A percentile compares a stretch with the other conserved stretches of the same genome.
Conservation (phyloP, 768 basidiomycete species). For the Kwoniella sp. region DNA sequence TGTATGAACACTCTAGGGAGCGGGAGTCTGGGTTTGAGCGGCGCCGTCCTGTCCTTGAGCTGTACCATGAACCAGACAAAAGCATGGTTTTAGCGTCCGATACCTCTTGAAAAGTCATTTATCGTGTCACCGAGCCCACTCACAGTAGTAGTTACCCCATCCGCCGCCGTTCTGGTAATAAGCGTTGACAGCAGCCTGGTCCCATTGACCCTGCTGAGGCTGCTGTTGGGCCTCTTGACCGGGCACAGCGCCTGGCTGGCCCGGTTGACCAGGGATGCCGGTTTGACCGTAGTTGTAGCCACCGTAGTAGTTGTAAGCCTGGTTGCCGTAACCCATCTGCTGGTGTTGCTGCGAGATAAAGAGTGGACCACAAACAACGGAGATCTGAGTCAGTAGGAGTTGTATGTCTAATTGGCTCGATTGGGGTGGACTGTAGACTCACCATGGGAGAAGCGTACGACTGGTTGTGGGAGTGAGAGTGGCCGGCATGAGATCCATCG, state of each 20-base stretch:
- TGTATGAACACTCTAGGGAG: slow-evolving; percentile 1
- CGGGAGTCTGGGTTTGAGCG: slow-evolving; percentile 20
- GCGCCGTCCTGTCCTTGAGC: slow-evolving; percentile 28
- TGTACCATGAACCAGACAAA: slow-evolving; percentile 2
- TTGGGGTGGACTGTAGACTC: slow-evolving; percentile 47
- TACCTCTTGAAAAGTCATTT: too few species aligned
- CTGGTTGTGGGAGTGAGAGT: slow-evolving; percentile 54
- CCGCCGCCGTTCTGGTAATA: slow-evolving; percentile 39
- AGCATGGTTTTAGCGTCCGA: too few species aligned
- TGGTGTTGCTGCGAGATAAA: slow-evolving; percentile 11
- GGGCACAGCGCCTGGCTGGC: slow-evolving; percentile 22
- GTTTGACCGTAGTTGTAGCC: slow-evolving; percentile 44
- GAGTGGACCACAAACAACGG: neutral
- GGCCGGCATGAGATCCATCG: slow-evolving; percentile 65
- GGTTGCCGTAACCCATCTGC: slow-evolving; percentile 33
- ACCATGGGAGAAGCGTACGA: slow-evolving; percentile 76
- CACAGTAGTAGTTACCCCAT: slow-evolving; percentile 47
- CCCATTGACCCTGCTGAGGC: slow-evolving; percentile 32
- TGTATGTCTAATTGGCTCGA: slow-evolving; percentile 63
- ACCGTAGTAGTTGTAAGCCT: slow-evolving; percentile 42
- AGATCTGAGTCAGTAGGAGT: slow-evolving; percentile 62
- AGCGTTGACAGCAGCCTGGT: slow-evolving; percentile 31
- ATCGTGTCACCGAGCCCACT: slow-evolving; percentile 4
- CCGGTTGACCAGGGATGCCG: slow-evolving; percentile 46
- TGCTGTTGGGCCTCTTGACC: slow-evolving; percentile 8